These are phyloP conservation scores for Oryza australiensis DNA, from an alignment of 176 grass and related monocot species.

Conservation along the genomic window DNA sequence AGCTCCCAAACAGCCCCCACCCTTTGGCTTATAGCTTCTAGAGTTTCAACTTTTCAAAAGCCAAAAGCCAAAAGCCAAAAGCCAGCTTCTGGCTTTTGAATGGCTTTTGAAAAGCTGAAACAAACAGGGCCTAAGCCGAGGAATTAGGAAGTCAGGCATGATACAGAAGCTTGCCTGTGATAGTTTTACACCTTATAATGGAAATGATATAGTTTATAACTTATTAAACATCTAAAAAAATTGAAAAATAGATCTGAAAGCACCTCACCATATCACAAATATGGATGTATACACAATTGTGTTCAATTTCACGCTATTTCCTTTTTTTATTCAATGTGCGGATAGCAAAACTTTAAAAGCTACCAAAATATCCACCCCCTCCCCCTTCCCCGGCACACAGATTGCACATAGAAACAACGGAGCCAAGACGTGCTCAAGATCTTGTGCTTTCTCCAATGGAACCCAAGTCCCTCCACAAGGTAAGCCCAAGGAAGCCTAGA, in stretches of 20 bases:
- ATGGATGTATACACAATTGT: background rate
- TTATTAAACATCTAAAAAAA: background rate
- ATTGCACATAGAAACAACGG: background rate
- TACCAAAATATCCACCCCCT: background rate
- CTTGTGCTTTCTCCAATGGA: background rate
- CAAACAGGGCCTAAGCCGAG: too few species aligned
- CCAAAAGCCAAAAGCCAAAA: too few species aligned
- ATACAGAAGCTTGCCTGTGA: background rate
- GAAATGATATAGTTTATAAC: background rate
- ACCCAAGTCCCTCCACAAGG: background rate
- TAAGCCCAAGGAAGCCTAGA: background rate
- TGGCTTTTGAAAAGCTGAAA: too few species aligned
- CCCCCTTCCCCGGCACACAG: too few species aligned
- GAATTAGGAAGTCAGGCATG: background rate
- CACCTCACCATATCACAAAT: background rate
- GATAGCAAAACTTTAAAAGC: background rate
- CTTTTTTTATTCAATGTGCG: background rate
- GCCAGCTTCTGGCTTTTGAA: too few species aligned
- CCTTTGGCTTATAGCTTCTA: too few species aligned
- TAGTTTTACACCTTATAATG: background rate
- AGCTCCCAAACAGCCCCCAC: too few species aligned
- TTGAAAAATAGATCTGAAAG: background rate
- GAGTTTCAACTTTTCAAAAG: too few species aligned
- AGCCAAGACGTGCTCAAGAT: background rate
- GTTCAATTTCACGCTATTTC: background rate